Conservation (phyloP, 2,329 filamentous ascomycete genomes). For the Passalora sequoiae region DNA sequence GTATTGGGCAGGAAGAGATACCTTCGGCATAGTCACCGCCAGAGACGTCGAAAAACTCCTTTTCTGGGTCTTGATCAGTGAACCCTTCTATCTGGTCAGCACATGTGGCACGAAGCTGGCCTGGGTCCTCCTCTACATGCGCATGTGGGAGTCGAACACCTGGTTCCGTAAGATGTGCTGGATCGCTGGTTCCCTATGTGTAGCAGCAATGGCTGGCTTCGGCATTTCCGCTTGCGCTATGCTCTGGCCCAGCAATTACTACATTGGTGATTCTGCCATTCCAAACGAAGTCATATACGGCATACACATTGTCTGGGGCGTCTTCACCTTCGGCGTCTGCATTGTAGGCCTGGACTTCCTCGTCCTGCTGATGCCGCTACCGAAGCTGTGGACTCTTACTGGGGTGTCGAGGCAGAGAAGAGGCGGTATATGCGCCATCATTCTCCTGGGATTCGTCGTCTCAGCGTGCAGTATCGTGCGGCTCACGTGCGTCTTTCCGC, state of each 20-base stretch:
- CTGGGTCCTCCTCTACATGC: slow-evolving; percentile 13
- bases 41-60: not conserved
- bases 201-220: slow-evolving; percentile 3
- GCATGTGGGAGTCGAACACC: slow-evolving; percentile 19
- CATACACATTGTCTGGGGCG: slow-evolving; percentile 7
- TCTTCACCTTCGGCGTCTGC: slow-evolving; percentile 7
- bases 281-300: slow-evolving; percentile 3
- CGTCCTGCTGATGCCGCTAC: slow-evolving; percentile 14
- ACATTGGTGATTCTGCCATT: slow-evolving; percentile 9
- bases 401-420: slow-evolving; percentile 9
- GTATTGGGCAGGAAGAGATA: slow-evolving; percentile 9
- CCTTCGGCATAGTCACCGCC: slow-evolving; percentile 2
- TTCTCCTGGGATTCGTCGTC: slow-evolving; percentile 13
- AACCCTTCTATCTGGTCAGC: slow-evolving; percentile 13
- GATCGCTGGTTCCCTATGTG: slow-evolving; percentile 3
- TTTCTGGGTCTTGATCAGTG: slow-evolving; percentile 11
- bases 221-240: slow-evolving; percentile 5
- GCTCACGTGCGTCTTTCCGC: slow-evolving; percentile 8
- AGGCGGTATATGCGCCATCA: slow-evolving; percentile 10
- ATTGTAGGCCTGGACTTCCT: slow-evolving; percentile 13
- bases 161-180: slow-evolving; percentile 15
- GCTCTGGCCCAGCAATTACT: slow-evolving; percentile 12
- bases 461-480: slow-evolving; percentile 16
- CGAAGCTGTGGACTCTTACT: slow-evolving; percentile 10
- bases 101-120: slow-evolving; percentile 12